Base-by-base conservation (phyloP, 2,329 filamentous ascomycete species). In the Lecanosticta acicola region DNA sequence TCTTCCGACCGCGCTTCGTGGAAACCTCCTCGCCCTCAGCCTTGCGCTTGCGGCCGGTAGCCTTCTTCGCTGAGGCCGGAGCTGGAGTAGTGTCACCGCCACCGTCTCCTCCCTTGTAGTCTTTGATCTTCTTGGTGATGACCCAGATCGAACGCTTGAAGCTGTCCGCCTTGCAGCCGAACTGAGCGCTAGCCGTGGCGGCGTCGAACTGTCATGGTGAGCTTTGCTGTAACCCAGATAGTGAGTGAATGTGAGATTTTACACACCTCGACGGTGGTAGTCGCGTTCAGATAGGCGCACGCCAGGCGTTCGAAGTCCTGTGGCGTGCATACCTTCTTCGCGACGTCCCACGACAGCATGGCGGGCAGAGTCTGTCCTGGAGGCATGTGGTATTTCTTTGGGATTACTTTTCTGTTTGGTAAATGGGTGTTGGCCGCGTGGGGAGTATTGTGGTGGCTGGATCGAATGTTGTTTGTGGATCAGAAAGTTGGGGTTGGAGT, bases 81-180 rank as follows among this genome's bases (percentile, higher is more conserved):
- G 39, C 39, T 19, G 42, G 21, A 2, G 14, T 24, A n/a, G 45
- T 50, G 13, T 38, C 36, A 33, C 39, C 24, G 8, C 11, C 24
- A 13, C 14, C 32, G 5, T 32, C 38, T 5, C 32, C 39, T 3
- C 33, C 46, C 46, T 32, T 48, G 8, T 46, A 41, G 10, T 50
- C 47, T 41, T 55, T 57, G 36, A 57, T 49, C 40, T 52, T 56
- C 47, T 58, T 58, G 24, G 37, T 45, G 18, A 57, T 53, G 17
- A 52, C 51, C 50, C 54, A 56, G 11, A 58, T 48, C 9, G 34
- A 29, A 17, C 50, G 48, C 42, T 59, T 58, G 46, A 53, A 58
- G 13, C 45, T 49, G 11, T 51, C 52, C 2, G 51, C 43, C 26
- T 57, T 54, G 17, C 46, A 43, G 14, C 51, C 49, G 26, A 54